Evolutionary conservation across 352 stramenopile genomes (phyloP).

Genomic region (Hyaloperonospora brassicae): DNA sequence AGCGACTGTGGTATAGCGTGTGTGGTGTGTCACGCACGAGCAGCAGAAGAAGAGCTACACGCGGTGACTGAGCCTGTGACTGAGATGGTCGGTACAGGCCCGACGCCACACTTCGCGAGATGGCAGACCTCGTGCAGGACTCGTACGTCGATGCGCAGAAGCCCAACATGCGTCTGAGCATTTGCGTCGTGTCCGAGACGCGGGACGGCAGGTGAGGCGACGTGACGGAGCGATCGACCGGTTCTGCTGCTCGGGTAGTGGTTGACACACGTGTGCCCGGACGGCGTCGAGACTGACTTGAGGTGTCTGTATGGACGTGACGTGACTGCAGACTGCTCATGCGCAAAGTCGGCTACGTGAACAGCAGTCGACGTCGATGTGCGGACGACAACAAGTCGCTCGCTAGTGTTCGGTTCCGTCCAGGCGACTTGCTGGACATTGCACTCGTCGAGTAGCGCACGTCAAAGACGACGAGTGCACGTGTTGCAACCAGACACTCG

Average conservation of each 20-base stretch:
- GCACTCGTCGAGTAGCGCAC: constrained; percentile 36
- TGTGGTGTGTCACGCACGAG: no score
- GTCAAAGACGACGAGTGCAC: not conserved
- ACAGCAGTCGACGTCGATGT: constrained; percentile 38
- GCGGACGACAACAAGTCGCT: constrained; percentile 63
- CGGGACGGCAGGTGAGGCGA: constrained; percentile 34
- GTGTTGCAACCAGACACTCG: no score
- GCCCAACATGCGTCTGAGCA: constrained; percentile 44
- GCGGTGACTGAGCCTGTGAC: no score
- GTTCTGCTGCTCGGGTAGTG: no score
- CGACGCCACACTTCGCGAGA: constrained; percentile 62
- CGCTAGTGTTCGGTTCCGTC: constrained; percentile 48
- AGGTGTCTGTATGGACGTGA: not conserved
- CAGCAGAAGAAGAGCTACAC: no score
- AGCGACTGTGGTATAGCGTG: no score
- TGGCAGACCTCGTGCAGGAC: constrained; percentile 63
- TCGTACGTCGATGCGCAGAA: constrained; percentile 48
- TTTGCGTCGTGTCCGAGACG: constrained; percentile 52
- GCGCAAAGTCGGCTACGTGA: constrained; percentile 56
- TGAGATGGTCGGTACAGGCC: constrained; percentile 25
- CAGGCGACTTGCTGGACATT: constrained; percentile 58
- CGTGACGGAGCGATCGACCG: no score
- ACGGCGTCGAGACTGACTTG: no score
- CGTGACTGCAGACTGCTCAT: constrained; percentile 35
- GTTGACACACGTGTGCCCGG: no score